A percentile compares a stretch with the other conserved stretches of the same genome.
Conservation (phyloP, 441 rosid species). For the Populus hybrid region DNA sequence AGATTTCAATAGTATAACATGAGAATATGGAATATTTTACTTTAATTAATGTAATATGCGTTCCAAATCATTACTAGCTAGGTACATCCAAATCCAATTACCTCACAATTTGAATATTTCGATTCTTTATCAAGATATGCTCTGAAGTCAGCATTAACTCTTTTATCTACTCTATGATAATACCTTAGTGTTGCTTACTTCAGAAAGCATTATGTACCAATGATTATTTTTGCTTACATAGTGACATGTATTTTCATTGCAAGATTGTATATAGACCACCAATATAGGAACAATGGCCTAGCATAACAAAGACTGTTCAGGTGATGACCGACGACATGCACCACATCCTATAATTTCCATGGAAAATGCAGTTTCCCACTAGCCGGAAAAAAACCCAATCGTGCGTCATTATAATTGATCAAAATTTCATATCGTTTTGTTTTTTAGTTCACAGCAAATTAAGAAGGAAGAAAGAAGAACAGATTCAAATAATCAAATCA, state of each 20-base stretch:
- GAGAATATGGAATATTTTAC: background rate
- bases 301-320: background rate
- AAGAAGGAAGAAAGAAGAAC: background rate
- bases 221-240: constrained; percentile 4
- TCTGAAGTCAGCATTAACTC: background rate
- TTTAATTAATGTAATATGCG: background rate
- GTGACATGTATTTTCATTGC: background rate
- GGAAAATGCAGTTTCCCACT: background rate
- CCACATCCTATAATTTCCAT: background rate
- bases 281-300: constrained; percentile 1
- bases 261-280: constrained; percentile 2
- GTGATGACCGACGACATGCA: background rate
- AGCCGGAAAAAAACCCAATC: background rate
- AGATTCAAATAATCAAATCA: background rate
- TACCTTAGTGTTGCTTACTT: constrained; percentile 15
- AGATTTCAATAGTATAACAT: background rate
- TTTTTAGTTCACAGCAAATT: background rate
- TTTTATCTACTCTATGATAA: background rate
- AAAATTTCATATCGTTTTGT: no score
- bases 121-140: background rate
- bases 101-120: background rate
- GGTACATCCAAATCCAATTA: background rate
- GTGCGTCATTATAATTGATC: background rate
- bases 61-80: background rate
- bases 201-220: constrained; percentile 12